Evolutionary conservation across 2,329 filamentous ascomycete genomes (phyloP).

Genomic region (Ambrosiella beaveri): DNA sequence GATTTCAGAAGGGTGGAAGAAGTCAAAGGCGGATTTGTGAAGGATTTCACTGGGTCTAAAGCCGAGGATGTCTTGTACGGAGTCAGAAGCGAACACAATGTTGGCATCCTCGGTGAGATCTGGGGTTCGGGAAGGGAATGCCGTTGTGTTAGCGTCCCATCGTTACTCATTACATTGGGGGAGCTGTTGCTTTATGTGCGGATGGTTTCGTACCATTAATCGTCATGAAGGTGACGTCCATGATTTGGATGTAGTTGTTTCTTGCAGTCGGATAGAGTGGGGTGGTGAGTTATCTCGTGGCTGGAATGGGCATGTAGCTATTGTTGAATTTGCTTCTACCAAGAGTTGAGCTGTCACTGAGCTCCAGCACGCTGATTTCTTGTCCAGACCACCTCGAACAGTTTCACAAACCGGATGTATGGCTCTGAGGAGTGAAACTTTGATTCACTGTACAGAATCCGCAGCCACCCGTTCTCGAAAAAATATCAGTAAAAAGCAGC

Average conservation of each 20-base stretch:
- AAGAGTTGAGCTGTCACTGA: too few relatives aligned
- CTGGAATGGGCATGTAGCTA: too few relatives aligned
- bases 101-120: slow-evolving; percentile 60
- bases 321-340: too few relatives aligned
- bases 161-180: neutral
- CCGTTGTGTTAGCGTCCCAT: neutral
- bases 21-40: slow-evolving; percentile 65
- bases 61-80: slow-evolving; percentile 66
- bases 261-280: too few relatives aligned
- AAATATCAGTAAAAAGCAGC: too few relatives aligned
- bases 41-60: slow-evolving; percentile 61
- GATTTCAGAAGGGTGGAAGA: slow-evolving; percentile 69
- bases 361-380: too few relatives aligned
- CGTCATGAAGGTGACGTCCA: slow-evolving; percentile 82
- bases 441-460: too few relatives aligned
- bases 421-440: too few relatives aligned
- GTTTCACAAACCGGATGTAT: too few relatives aligned
- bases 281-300: too few relatives aligned
- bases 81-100: slow-evolving; percentile 70
- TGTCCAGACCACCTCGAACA: too few relatives aligned
- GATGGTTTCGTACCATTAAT: slow-evolving; percentile 55
- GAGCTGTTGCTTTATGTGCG: neutral
- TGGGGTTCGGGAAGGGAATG: slow-evolving; percentile 19
- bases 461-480: too few relatives aligned
- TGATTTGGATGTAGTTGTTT: slow-evolving; percentile 19